Evolutionary conservation across 192 early-diverging fungal species (phyloP).

Genomic region (Phycomyces nitens): DNA sequence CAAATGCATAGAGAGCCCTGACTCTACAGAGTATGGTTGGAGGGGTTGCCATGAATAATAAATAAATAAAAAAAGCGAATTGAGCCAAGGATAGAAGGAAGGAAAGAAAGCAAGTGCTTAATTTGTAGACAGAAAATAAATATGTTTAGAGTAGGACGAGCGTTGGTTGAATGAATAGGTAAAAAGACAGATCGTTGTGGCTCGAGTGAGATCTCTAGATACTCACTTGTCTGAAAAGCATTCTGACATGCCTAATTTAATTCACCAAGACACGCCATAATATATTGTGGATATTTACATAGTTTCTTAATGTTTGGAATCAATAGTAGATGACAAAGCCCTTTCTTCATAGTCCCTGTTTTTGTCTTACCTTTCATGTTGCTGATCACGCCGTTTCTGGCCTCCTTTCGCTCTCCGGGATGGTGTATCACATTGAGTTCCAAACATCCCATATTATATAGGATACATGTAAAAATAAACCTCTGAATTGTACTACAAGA

Average conservation of each 20-base stretch:
- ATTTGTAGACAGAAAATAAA: slow-evolving; percentile 11
- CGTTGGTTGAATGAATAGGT: not conserved
- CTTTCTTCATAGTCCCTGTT: too few relatives aligned
- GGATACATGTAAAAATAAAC: too few relatives aligned
- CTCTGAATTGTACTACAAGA: too few relatives aligned
- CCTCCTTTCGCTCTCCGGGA: too few relatives aligned
- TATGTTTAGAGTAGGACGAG: not conserved
- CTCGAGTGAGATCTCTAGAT: not conserved
- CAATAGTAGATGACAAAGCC: not conserved
- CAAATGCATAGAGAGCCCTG: slow-evolving; percentile 83
- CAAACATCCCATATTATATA: too few relatives aligned
- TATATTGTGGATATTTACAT: too few relatives aligned
- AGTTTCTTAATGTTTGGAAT: not conserved
- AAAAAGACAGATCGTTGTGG: not conserved
- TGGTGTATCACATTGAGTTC: too few relatives aligned
- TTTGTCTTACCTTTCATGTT: too few relatives aligned
- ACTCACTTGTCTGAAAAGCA: too few relatives aligned
- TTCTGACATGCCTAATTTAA: too few relatives aligned
- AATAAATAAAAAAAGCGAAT: slow-evolving; percentile 2
- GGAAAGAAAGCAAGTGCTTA: not conserved
- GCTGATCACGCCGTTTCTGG: too few relatives aligned
- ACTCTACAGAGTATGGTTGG: slow-evolving; percentile 43
- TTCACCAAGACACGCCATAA: too few relatives aligned
- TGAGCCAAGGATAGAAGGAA: slow-evolving; percentile 3
- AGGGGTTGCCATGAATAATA: not conserved